Evolutionary conservation across 192 early-diverging fungal genomes (phyloP), one percentile per base, ranked within the genome.

Genomic region (Coemansia sp.): DNA sequence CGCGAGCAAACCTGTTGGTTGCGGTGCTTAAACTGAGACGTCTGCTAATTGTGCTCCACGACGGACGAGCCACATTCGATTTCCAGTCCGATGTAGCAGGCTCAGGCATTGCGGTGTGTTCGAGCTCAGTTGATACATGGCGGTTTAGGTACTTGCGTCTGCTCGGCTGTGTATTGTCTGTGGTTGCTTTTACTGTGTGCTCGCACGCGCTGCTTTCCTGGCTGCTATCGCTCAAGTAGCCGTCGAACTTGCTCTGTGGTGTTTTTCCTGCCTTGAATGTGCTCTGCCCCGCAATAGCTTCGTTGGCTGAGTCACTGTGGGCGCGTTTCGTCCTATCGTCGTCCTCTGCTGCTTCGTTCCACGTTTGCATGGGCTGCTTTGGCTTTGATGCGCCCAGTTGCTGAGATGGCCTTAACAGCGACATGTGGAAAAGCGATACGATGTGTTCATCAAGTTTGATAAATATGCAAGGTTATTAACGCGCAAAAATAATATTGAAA

Each of bases 181-280:
- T 10, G 29, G 51, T 6, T 34, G 16, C 40, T 22, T 44, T 61
- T 51, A n/a, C 5, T 20, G 18, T 62, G 62, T 40, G 24, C 20
- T 41, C 63, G 44, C 29, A 57, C 15, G 42, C 40, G 63, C 33
- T 65, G 16, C 68, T 46, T 31, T 49, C 60, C 42, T 78, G 73
- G 65, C 77, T 78, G 10, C 62, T 74, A 29, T 79, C 81, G 68
- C 81, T 78, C 61, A 78, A 42, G 67, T 75, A 73, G 38, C 67
- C 66, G 47, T 77, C 71, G 8, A 78, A 78, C 12, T 59, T 43
- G 27, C 22, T 29, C 4, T 41, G 66, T 15, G 24, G 54, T 20
- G 41, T 6, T 11, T 34, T 38, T 11, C 61, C 22, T 3, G 61
- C 36, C 18, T 40, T 27, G 40, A 63, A 42, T 42, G 61, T 11